Evolutionary conservation across 202 grass and related monocot genomes (phyloP), one percentile per base, ranked within the genome.

Genomic region (Elaeis oleifera): DNA sequence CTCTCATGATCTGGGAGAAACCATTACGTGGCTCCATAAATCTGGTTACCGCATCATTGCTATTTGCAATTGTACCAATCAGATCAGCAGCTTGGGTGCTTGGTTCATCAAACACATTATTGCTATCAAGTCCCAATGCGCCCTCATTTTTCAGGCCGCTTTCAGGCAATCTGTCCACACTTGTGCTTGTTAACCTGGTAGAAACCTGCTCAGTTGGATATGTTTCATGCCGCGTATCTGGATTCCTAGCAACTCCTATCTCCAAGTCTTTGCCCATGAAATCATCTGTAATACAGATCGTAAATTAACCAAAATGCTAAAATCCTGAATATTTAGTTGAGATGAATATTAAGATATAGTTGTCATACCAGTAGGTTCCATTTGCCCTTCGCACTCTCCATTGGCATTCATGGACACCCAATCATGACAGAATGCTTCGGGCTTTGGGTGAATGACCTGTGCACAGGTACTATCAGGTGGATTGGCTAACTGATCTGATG

Each of bases 381-480:
- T 81, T 71, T 78, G 85, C 53, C 71, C 75, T 69, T 75, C 69
- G 72, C 63, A 69, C 51, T 66, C 76, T 64, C 62, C 74, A 32
- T 44, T 49, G 22, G 75, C 70, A 73, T 63, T 48, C 64, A 54
- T 68, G 76, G 71, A 73, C 50, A 76, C 55, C 78, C 62, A 70
- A 51, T 50, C 81, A 18, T 81, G 75, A 52, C 79, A 76, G 62
- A 83, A 83, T 64, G 60, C 85, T 54, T 85, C 73, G 18, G 78
- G 60, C 59, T 80, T 86, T 1, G 67, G 60, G 56, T 88, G 79
- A 63, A 80, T 90, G 48, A 90, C 83, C 75, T 80, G 83, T 0
- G 76, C 86, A 66, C 90, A 90, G 16, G 90, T 95, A 77, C 86
- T 90, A 61, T 90, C 73, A 56, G 74, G 67, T 58, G 79, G 76